Conservation (phyloP, 805 yeast species). For the Saccharomycopsis malanga region DNA sequence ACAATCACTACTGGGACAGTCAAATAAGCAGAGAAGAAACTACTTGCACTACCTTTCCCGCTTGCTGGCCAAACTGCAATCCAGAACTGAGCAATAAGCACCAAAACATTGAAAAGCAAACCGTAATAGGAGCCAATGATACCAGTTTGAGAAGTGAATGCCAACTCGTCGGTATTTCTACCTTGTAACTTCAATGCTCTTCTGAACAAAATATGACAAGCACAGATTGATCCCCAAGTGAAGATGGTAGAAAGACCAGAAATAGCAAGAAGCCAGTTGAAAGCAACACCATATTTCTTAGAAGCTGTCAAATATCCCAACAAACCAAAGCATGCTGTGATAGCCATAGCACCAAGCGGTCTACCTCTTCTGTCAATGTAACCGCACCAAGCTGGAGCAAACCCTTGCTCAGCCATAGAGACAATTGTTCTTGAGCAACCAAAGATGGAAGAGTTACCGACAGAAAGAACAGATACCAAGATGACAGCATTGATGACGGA, state of each 20-base stretch:
- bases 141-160: conserved; percentile 47
- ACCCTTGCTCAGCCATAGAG: conserved; percentile 63
- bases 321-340: conserved; percentile 49
- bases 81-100: conserved; percentile 58
- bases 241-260: conserved; percentile 56
- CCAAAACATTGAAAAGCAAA: conserved; percentile 40
- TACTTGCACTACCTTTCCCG: conserved; percentile 28
- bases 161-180: conserved; percentile 41
- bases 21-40: conserved; percentile 49
- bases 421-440: conserved; percentile 65
- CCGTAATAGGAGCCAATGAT: conserved; percentile 48
- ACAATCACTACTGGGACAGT: conserved; percentile 38
- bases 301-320: conserved; percentile 64
- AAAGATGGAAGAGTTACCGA: conserved; percentile 67
- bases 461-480: conserved; percentile 63
- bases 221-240: conserved; percentile 54
- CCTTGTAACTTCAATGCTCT: conserved; percentile 51
- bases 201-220: conserved; percentile 53
- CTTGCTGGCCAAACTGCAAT: conserved; percentile 54
- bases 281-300: conserved; percentile 51
- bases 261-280: conserved; percentile 57
- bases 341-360: conserved; percentile 49
- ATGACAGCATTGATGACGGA: conserved; percentile 64
- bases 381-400: conserved; percentile 48
- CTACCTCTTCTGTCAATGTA: conserved; percentile 46